Base-by-base conservation (phyloP, 2,329 filamentous ascomycete genomes). In the Triangularia verruculosa region DNA sequence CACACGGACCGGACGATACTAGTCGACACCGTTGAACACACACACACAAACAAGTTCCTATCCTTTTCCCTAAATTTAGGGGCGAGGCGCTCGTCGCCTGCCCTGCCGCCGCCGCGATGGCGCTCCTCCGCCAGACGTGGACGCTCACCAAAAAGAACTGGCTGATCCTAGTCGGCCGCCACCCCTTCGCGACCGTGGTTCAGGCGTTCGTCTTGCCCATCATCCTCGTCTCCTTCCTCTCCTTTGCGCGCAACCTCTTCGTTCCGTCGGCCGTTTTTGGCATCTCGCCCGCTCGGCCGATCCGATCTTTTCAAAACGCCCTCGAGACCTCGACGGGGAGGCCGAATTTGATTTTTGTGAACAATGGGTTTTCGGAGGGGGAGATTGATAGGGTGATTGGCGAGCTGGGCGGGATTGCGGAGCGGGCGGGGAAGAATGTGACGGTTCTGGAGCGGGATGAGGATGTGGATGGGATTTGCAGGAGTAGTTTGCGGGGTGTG, bases 161-260 rank as follows among this genome's bases (percentile, higher is more conserved):
- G 61, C 81, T 83, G 61, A 85, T 87, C 68, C 78, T 86, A 13
- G 70, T 87, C 32, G 70, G 81, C 52, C 83, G 86, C 5, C 86
- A 87, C 73, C 70, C 76, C 20, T 62, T 80, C 4, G 77, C 82
- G 22, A 85, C 85, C 2, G 64, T 82, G 53, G 76, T 86, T 66
- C 84, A 86, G 70, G 83, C 86, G 5, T 81, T 89, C 57, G 43
- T 89, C 20, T 78, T 89, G 1, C 87, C 87, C 2, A 75, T 89
- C 30, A 72, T 83, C 53, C 76, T 89, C 59, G 81, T 84, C 47
- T 76, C 82, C 22, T 86, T 89, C 70, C 81, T 89, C 65, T 84
- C 80, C 60, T 94, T 90, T 74, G 89, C 92, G 15, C 89, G 91
- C 69, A 93, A 93, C 74, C 85, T 97, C 67, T 94, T 96, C 71